Evolutionary conservation across 805 yeast species (phyloP).

Genomic region (Lachancea nothofagi): DNA sequence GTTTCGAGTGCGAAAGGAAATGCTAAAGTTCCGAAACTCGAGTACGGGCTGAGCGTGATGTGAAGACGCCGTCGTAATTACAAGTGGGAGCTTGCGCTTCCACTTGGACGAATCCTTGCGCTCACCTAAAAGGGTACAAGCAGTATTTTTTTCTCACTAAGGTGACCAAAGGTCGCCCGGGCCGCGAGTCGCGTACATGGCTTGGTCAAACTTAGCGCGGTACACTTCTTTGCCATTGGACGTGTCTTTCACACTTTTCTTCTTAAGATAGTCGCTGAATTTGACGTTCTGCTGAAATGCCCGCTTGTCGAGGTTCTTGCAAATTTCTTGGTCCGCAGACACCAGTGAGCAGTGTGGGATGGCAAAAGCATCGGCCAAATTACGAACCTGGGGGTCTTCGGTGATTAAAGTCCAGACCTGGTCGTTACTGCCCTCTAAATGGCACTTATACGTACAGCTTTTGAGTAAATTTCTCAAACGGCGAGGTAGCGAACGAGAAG

Average conservation of each 20-base stretch:
- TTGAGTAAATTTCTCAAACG: conserved; percentile 50
- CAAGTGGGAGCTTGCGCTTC: too few species aligned
- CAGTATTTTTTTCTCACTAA: conserved; percentile 15
- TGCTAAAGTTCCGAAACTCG: too few species aligned
- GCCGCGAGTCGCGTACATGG: conserved; percentile 58
- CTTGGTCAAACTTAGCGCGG: conserved; percentile 41
- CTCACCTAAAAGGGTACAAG: not conserved
- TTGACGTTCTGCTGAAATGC: conserved; percentile 20
- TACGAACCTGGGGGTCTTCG: conserved; percentile 57
- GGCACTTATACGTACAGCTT: conserved; percentile 52
- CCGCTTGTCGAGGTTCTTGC: conserved; percentile 23
- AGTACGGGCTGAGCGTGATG: too few species aligned
- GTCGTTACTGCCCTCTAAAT: conserved; percentile 30
- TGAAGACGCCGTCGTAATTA: too few species aligned
- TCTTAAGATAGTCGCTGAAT: conserved; percentile 21
- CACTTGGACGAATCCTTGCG: too few species aligned
- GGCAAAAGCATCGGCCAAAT: conserved; percentile 46
- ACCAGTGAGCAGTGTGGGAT: conserved; percentile 40
- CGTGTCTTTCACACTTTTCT: conserved; percentile 19
- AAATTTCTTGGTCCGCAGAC: conserved; percentile 25
- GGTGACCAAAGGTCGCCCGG: conserved; percentile 57
- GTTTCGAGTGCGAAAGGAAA: too few species aligned
- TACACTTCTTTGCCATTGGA: conserved; percentile 33
- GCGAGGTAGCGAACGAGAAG: conserved; percentile 40
- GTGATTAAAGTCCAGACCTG: conserved; percentile 51